These are phyloP conservation scores for Echites panduratus DNA, from an alignment of 257 asterid species.

Conservation along the genomic window DNA sequence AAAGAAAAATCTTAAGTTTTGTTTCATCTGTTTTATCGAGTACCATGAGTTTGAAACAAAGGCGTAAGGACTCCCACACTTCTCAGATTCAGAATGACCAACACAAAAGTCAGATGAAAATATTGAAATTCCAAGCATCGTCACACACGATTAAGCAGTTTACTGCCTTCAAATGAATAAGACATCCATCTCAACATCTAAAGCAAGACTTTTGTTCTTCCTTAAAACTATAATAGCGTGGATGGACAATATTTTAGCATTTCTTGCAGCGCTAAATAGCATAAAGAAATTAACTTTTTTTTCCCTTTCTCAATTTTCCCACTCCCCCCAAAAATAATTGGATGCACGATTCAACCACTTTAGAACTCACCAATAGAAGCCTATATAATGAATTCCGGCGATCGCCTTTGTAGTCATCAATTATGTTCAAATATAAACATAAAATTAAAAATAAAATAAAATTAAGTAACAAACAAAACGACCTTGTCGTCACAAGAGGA, in stretches of 20 bases:
- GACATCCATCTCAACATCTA: background rate
- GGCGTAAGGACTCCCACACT: background rate
- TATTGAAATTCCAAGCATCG: background rate
- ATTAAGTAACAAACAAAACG: background rate
- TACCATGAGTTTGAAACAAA: background rate
- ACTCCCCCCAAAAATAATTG: background rate
- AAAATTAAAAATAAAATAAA: background rate
- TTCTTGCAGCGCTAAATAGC: background rate
- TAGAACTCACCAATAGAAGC: background rate
- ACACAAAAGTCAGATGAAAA: background rate
- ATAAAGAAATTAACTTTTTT: background rate
- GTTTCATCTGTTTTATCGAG: background rate
- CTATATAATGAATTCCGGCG: background rate
- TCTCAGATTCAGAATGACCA: background rate
- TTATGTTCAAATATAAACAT: background rate
- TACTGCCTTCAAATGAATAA: background rate
- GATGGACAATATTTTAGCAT: background rate
- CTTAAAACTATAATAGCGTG: background rate
- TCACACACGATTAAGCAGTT: background rate
- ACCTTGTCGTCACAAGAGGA: conserved; percentile 88
- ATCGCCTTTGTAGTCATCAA: background rate
- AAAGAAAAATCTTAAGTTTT: background rate
- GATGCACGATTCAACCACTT: background rate
- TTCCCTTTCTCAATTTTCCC: background rate
- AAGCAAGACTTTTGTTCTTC: background rate